Evolutionary conservation across 129 eudicot genomes (phyloP).

Genomic region (Smallanthus sonchifolius): DNA sequence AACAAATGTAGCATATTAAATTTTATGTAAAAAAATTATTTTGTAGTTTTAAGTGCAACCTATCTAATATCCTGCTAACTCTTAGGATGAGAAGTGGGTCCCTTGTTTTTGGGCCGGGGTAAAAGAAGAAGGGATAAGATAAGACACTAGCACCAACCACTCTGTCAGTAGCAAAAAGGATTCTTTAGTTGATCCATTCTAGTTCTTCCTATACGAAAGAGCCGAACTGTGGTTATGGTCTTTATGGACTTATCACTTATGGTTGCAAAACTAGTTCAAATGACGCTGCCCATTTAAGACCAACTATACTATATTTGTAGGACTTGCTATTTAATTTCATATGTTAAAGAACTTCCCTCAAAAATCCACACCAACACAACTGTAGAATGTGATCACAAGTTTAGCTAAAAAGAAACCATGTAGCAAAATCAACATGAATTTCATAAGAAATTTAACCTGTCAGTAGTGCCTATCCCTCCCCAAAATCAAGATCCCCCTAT

Average conservation of each 20-base stretch:
- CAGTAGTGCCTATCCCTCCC: neutral
- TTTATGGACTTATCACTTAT: neutral
- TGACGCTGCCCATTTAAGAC: neutral
- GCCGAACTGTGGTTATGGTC: neutral
- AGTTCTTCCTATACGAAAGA: neutral
- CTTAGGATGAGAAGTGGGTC: too few relatives aligned
- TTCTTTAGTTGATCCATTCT: neutral
- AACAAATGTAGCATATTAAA: neutral
- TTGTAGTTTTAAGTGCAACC: neutral
- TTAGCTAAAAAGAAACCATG: neutral
- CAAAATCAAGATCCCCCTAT: neutral
- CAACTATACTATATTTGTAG: neutral
- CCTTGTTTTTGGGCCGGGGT: too few relatives aligned
- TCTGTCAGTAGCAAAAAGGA: too few relatives aligned
- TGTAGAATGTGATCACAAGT: neutral
- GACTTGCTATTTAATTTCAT: neutral
- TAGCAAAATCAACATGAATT: neutral
- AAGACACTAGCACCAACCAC: too few relatives aligned
- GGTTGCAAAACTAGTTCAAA: neutral
- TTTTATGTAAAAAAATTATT: neutral
- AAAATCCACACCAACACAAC: neutral
- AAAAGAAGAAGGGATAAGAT: too few relatives aligned
- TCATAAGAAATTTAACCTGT: neutral
- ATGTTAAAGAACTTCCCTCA: neutral
- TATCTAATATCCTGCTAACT: too few relatives aligned